Evolutionary conservation across 192 early-diverging fungal species (phyloP).

Genomic region (Coemansia sp.): DNA sequence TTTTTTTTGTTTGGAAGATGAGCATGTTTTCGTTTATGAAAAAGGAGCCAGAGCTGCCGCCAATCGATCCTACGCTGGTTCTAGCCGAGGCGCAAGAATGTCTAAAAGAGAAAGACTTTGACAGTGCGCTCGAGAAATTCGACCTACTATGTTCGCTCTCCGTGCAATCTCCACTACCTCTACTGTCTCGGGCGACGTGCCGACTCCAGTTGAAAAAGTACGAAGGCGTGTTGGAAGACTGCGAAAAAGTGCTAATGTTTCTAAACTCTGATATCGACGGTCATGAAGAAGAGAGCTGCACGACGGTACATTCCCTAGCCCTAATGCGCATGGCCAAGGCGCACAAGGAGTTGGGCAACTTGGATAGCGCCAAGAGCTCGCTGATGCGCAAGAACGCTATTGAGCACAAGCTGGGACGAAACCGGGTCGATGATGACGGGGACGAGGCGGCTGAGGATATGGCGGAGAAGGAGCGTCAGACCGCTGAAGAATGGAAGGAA

Average conservation of each 20-base stretch:
- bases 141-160: conserved; percentile 55
- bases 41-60: conserved; percentile 43
- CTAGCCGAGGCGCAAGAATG: conserved; percentile 54
- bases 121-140: conserved; percentile 50
- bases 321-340: conserved; percentile 60
- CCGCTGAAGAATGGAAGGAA: conserved; percentile 53
- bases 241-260: conserved; percentile 54
- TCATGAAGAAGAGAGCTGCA: conserved; percentile 50
- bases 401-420: conserved; percentile 54
- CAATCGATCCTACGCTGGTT: conserved; percentile 36
- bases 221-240: conserved; percentile 49
- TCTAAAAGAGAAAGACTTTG: conserved; percentile 49
- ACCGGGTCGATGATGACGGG: conserved; percentile 10
- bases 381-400: conserved; percentile 56
- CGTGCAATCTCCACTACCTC: conserved; percentile 54
- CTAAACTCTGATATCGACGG: conserved; percentile 51
- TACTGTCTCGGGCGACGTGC: conserved; percentile 54
- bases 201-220: conserved; percentile 53
- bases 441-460: conserved; percentile 8
- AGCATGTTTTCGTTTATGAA: conserved; percentile 47
- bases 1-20: background rate
- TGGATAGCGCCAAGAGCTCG: conserved; percentile 53
- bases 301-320: conserved; percentile 56
- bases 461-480: conserved; percentile 18
- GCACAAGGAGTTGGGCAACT: conserved; percentile 51